These are phyloP conservation scores for Linum usitatissimum DNA, from an alignment of 345 rosid genomes.

Conservation along the genomic window DNA sequence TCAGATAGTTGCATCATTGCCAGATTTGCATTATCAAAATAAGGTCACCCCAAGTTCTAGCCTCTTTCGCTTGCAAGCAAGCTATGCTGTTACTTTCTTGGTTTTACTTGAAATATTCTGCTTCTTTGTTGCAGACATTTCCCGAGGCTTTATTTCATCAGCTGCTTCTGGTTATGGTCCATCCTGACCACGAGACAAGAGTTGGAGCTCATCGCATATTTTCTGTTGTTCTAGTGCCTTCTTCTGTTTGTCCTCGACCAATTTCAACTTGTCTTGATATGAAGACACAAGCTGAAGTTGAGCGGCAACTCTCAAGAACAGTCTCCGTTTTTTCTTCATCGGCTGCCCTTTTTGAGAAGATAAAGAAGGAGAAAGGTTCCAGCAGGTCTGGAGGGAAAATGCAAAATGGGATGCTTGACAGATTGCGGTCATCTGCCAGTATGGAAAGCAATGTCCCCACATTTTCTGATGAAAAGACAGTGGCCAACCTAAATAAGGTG, in stretches of 20 bases:
- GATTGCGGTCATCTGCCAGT: slow-evolving; percentile 47
- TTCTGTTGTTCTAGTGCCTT: slow-evolving; percentile 89
- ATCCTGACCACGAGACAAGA: slow-evolving; percentile 85
- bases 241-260: slow-evolving; percentile 61
- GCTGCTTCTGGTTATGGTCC: slow-evolving; percentile 88
- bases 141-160: slow-evolving; percentile 95
- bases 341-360: slow-evolving; percentile 93
- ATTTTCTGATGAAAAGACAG: slow-evolving; percentile 19
- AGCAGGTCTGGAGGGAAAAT: slow-evolving; percentile 30
- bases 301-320: slow-evolving; percentile 78
- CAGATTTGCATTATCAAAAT: slow-evolving; percentile 67
- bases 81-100: slow-evolving; percentile 7
- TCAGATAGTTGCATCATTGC: slow-evolving; percentile 77
- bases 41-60: slow-evolving; percentile 37
- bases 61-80: slow-evolving; percentile 7
- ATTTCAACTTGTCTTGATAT: slow-evolving; percentile 31
- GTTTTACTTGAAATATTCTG: slow-evolving; percentile 8
- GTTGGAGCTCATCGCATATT: slow-evolving; percentile 87
- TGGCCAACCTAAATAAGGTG: slow-evolving; percentile 24
- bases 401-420: slow-evolving; percentile 32
- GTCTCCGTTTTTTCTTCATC: slow-evolving; percentile 98
- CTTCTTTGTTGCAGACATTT: slow-evolving; percentile 48
- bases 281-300: slow-evolving; percentile 47
- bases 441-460: slow-evolving; percentile 16
- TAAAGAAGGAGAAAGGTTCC: slow-evolving; percentile 43